phyloP scores from a whole-genome alignment of 495 filamentous ascomycete genomes.

The Trichodelitschia bisporula region DNA sequence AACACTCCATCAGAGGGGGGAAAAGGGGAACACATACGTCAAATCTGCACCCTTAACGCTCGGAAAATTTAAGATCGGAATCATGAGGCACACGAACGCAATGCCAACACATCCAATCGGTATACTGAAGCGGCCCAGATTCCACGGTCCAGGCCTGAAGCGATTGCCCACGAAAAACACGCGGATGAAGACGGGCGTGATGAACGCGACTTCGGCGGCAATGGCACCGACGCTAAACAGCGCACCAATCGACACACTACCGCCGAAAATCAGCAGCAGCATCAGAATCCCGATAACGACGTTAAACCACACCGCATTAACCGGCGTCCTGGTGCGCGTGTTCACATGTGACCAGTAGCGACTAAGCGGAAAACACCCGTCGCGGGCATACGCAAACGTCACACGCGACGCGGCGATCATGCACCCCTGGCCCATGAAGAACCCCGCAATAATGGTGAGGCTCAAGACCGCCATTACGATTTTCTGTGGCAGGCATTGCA shows the following conservation, averaged over 20 bases:
- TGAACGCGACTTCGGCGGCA: conserved; percentile 50
- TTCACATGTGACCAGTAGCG: conserved; percentile 42
- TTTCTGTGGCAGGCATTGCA: conserved; percentile 42
- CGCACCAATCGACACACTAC: conserved; percentile 38
- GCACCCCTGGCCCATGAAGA: conserved; percentile 63
- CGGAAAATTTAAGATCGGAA: conserved; percentile 52
- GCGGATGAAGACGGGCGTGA: conserved; percentile 48
- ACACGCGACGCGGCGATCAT: conserved; percentile 63
- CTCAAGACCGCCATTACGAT: conserved; percentile 39
- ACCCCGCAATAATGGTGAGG: conserved; percentile 51
- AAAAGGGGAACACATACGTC: conserved; percentile 15
- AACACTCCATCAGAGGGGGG: too few species aligned
- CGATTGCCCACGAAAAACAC: conserved; percentile 47
- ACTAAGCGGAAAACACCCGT: conserved; percentile 45
- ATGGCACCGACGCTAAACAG: conserved; percentile 59
- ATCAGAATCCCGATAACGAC: conserved; percentile 34
- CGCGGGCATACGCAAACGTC: conserved; percentile 58
- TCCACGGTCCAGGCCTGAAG: conserved; percentile 51
- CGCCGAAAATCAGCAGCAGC: conserved; percentile 45
- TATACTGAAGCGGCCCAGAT: conserved; percentile 36
- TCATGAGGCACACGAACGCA: conserved; percentile 42
- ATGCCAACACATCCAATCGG: conserved; percentile 36
- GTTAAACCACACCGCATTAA: conserved; percentile 62
- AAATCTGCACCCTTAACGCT: conserved; percentile 30
- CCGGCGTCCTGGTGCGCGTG: conserved; percentile 37